Conservation (phyloP, 2,329 filamentous ascomycete genomes). For the Diplodia scrobiculata region DNA sequence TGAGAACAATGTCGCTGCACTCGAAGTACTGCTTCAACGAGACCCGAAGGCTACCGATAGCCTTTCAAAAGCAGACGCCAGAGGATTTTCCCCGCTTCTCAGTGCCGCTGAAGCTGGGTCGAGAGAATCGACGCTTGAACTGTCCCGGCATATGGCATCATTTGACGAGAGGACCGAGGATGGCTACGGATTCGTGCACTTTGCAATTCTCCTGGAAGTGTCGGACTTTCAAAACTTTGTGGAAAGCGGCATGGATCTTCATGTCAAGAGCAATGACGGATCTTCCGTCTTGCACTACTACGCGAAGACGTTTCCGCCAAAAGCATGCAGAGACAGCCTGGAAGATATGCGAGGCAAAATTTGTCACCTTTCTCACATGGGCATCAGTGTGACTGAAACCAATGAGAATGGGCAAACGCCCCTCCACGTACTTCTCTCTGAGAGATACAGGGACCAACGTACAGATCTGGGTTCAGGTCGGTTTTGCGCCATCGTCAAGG, state of each 20-base stretch:
- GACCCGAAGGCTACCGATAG: rapidly evolving
- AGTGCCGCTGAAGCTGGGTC: neutral
- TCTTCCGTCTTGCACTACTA: neutral
- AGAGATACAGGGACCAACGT: too few species aligned
- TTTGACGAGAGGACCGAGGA: neutral
- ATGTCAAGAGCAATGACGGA: neutral
- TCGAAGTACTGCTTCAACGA: rapidly evolving
- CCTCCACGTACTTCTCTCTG: neutral
- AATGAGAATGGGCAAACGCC: neutral
- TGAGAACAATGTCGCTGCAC: neutral
- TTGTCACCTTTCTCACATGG: rapidly evolving
- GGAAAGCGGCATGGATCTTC: neutral
- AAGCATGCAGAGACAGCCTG: too few species aligned
- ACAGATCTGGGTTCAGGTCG: too few species aligned
- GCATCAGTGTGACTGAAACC: neutral
- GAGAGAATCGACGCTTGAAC: neutral
- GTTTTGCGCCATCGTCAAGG: neutral
- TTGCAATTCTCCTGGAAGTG: neutral
- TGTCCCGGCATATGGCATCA: neutral
- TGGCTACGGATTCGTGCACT: neutral
- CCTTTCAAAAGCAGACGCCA: neutral
- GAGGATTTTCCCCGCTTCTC: neutral
- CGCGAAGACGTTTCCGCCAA: rapidly evolving
- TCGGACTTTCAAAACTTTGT: neutral
- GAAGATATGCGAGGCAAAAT: neutral